Percentiles rank a stretch among this genome's conserved stretches.
Evolutionary conservation across 345 rosid species (phyloP).

Genomic region (Pelargonium nanum): DNA sequence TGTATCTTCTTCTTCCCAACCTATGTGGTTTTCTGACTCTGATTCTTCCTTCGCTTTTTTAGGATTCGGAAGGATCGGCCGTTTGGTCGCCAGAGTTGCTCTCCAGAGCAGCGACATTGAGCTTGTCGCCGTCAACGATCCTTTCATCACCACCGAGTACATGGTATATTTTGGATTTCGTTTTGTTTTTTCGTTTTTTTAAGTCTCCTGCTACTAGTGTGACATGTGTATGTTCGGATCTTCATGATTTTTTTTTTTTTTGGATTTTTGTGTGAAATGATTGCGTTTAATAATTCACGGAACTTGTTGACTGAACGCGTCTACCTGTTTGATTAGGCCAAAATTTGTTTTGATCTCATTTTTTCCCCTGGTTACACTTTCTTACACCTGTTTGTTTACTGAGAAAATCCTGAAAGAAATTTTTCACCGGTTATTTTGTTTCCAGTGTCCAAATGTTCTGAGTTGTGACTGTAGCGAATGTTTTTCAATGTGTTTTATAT

Average conservation of each 20-base stretch:
- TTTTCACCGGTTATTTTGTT: not conserved
- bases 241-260: not conserved
- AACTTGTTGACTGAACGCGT: not conserved
- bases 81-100: conserved; percentile 66
- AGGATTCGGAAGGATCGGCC: conserved; percentile 78
- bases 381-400: not conserved
- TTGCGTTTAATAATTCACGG: not conserved
- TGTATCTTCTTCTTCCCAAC: not conserved
- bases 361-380: not conserved
- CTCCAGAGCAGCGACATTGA: conserved; percentile 57
- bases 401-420: not conserved
- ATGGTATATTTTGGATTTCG: conserved; percentile 24
- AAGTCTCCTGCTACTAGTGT: too few relatives aligned
- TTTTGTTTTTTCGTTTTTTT: not conserved
- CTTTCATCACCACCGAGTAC: conserved; percentile 61
- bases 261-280: not conserved
- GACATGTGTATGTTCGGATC: too few relatives aligned
- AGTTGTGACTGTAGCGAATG: not conserved
- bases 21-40: not conserved
- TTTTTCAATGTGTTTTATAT: not conserved
- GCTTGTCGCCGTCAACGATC: conserved; percentile 72
- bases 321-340: not conserved
- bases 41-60: not conserved
- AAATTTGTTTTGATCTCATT: not conserved
- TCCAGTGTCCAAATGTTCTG: not conserved